A percentile compares a stretch with the other conserved stretches of the same genome.
These are phyloP conservation scores for Penicillium malachiteum DNA, from an alignment of 495 filamentous ascomycete genomes.

Conservation along the genomic window DNA sequence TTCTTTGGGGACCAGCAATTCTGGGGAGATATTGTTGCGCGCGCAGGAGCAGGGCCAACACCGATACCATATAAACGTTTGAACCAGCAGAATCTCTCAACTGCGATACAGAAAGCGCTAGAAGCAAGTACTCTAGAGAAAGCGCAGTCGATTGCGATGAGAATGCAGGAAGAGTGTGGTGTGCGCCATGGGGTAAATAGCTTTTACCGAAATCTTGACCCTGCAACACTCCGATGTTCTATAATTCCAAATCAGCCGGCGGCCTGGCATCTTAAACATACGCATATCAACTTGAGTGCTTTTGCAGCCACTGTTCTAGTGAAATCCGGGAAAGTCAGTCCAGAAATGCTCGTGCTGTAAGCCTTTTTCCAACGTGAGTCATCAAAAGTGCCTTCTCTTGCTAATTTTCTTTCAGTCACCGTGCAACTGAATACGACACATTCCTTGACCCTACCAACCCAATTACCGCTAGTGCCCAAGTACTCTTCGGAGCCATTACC, in stretches of 20 bases:
- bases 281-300: conserved; percentile 61
- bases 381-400: no score
- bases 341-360: conserved; percentile 68
- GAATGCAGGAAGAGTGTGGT: conserved; percentile 66
- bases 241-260: conserved; percentile 64
- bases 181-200: conserved; percentile 59
- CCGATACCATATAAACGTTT: conserved; percentile 71
- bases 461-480: conserved; percentile 67
- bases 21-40: conserved; percentile 75
- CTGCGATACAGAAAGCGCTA: conserved; percentile 58
- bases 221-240: conserved; percentile 60
- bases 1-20: conserved; percentile 88
- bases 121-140: conserved; percentile 53
- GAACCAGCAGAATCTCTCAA: conserved; percentile 59
- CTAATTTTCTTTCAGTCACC: conserved; percentile 48
- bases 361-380: conserved; percentile 14
- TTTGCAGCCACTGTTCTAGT: conserved; percentile 67
- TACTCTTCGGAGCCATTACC: conserved; percentile 71
- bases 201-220: conserved; percentile 67
- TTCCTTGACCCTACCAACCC: conserved; percentile 71
- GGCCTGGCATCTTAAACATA: conserved; percentile 67
- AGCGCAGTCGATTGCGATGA: conserved; percentile 57
- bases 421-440: conserved; percentile 66
- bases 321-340: conserved; percentile 58
- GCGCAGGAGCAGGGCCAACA: conserved; percentile 66